These are phyloP conservation scores for Agastache rugosa DNA, from an alignment of 257 asterid genomes.

Conservation along the genomic window DNA sequence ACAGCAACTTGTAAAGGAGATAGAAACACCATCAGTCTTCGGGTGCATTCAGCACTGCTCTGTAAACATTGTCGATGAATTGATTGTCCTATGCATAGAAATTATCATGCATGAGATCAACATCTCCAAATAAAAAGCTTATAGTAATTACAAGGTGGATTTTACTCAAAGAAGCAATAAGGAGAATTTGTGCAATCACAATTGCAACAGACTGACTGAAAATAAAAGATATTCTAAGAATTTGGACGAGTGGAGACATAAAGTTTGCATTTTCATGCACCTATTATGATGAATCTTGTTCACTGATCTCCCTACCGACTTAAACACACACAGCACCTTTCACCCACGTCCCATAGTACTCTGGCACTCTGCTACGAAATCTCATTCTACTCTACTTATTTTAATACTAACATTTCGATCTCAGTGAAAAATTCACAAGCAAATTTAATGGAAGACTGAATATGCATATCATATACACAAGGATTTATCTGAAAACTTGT, in stretches of 20 bases:
- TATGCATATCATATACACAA: not conserved
- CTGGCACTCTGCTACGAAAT: too few species aligned
- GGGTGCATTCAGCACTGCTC: slow-evolving; percentile 64
- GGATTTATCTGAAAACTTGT: not conserved
- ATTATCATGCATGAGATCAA: slow-evolving; percentile 15
- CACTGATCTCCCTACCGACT: too few species aligned
- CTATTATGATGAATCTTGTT: too few species aligned
- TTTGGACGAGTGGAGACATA: too few species aligned
- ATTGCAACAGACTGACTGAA: too few species aligned
- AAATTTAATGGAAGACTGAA: not conserved
- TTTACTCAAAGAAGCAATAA: not conserved
- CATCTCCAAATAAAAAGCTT: not conserved
- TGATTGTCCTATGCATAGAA: slow-evolving; percentile 62
- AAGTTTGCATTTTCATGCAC: too few species aligned
- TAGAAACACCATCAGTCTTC: not conserved
- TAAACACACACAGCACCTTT: not conserved
- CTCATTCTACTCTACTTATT: too few species aligned
- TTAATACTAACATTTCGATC: too few species aligned
- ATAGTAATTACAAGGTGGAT: not conserved
- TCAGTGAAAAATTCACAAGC: too few species aligned
- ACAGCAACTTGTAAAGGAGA: not conserved
- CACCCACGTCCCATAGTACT: too few species aligned
- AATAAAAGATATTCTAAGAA: too few species aligned
- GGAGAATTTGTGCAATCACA: not conserved
- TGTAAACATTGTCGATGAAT: slow-evolving; percentile 76